These are phyloP conservation scores for Mortierella sp. DNA, from an alignment of 371 early-diverging fungal species.

Conservation along the genomic window DNA sequence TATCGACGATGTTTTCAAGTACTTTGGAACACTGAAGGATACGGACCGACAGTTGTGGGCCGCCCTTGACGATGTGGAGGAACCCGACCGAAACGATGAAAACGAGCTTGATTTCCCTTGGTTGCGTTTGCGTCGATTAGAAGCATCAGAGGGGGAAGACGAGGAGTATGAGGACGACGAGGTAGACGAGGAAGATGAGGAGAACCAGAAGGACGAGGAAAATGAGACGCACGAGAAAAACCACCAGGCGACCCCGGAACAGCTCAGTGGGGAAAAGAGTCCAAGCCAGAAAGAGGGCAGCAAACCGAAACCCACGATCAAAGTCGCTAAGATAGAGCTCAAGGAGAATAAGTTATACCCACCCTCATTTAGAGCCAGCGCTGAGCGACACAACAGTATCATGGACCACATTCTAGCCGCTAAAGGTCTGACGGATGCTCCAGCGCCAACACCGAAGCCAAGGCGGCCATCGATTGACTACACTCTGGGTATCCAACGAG, in stretches of 20 bases:
- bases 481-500: neutral
- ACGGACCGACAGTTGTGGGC: slow-evolving; percentile 23
- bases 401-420: slow-evolving; percentile 6
- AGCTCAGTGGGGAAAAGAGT: too few species aligned
- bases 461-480: too few species aligned
- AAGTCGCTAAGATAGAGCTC: neutral
- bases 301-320: too few species aligned
- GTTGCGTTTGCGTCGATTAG: too few species aligned
- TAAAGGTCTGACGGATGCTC: neutral
- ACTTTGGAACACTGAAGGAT: slow-evolving; percentile 32
- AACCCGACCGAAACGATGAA: too few species aligned
- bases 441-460: neutral
- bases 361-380: slow-evolving; percentile 4
- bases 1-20: slow-evolving; percentile 32
- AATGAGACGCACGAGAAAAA: too few species aligned
- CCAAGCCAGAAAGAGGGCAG: too few species aligned
- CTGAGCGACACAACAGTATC: neutral
- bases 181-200: neutral
- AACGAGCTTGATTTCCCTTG: too few species aligned
- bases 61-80: slow-evolving; percentile 20
- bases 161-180: slow-evolving; percentile 1
- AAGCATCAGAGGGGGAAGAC: neutral
- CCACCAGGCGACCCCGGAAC: too few species aligned
- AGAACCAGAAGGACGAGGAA: slow-evolving; percentile 2
- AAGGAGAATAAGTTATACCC: slow-evolving; percentile 7